phyloP scores from a whole-genome alignment of 2,329 filamentous ascomycete species.

The Trichoderma hamatum region DNA sequence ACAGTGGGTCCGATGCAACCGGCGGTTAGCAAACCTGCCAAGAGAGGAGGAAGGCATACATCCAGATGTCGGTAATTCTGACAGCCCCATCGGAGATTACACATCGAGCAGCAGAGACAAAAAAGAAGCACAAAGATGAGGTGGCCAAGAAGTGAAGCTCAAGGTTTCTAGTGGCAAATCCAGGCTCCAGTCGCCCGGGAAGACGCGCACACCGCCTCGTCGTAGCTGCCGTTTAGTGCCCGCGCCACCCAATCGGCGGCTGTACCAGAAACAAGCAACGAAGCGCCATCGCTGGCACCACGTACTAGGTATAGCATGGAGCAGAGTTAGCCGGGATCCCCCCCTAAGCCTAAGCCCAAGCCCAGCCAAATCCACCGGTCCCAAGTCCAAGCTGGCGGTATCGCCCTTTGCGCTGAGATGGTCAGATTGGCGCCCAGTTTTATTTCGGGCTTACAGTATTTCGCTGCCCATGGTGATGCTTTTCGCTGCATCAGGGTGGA shows the following conservation, averaged over 20 bases:
- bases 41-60: not conserved
- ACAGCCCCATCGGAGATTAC: not conserved
- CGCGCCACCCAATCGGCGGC: slow-evolving; percentile 16
- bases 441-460: not conserved
- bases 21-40: not conserved
- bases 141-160: too few relatives aligned
- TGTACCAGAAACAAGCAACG: not conserved
- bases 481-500: slow-evolving; percentile 11
- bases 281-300: not conserved
- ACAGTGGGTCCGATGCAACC: not conserved
- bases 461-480: not conserved
- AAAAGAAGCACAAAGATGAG: not conserved
- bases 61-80: too few relatives aligned
- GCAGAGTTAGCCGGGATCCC: not conserved
- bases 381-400: slow-evolving; percentile 20
- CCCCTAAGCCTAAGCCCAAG: not conserved
- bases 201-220: not conserved
- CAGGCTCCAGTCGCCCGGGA: not conserved
- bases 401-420: not conserved
- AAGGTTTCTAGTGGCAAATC: not conserved
- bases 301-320: not conserved
- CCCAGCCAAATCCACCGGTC: not conserved
- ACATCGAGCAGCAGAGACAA: too few relatives aligned
- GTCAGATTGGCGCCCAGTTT: slow-evolving; percentile 1
- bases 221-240: not conserved